Conservation (phyloP, 331 rosid species). For the Erythrophleum ivorense region DNA sequence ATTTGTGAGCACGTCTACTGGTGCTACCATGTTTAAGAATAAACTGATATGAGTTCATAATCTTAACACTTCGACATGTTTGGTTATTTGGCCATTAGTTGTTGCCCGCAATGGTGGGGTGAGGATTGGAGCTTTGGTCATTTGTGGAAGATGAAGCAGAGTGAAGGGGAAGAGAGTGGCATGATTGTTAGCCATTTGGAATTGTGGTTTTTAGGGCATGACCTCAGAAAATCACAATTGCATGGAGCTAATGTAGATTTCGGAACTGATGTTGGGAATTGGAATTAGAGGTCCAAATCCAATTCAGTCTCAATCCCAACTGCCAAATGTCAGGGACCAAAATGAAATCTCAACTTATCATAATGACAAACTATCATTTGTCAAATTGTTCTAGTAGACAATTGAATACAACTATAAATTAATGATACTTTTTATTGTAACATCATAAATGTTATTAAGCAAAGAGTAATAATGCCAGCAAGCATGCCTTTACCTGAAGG, state of each 20-base stretch:
- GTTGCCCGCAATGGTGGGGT: slow-evolving; percentile 7
- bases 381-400: not conserved
- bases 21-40: slow-evolving; percentile 2
- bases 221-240: not conserved
- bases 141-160: not conserved
- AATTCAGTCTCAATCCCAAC: not conserved
- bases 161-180: not conserved
- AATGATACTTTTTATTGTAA: not conserved
- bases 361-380: not conserved
- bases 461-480: slow-evolving; percentile 16
- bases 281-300: not conserved
- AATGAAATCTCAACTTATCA: slow-evolving; percentile 1
- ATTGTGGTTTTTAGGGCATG: not conserved
- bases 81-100: not conserved
- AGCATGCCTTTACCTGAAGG: slow-evolving; percentile 65
- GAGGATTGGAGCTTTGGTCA: not conserved
- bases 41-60: not conserved
- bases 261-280: not conserved
- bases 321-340: not conserved
- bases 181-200: not conserved
- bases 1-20: not conserved
- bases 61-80: not conserved
- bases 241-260: not conserved
- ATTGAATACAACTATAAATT: not conserved
- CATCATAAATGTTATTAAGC: slow-evolving; percentile 21